phyloP scores from a whole-genome alignment of 2,329 filamentous ascomycete species.

The Hypoxylon sp. region DNA sequence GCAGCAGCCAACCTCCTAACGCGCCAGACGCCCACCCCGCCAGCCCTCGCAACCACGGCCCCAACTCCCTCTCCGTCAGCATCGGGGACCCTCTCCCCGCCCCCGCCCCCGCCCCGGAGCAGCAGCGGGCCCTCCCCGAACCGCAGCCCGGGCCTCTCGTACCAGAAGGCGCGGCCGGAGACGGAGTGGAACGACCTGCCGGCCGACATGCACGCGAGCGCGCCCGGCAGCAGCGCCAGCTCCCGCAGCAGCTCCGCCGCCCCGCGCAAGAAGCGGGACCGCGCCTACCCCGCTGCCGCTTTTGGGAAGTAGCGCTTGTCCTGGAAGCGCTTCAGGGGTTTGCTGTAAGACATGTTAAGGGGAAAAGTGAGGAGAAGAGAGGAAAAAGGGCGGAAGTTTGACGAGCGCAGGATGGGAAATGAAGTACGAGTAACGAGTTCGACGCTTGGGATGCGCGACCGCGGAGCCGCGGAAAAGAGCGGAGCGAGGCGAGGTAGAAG shows the following conservation, averaged over 20 bases:
- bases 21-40: constrained; percentile 11
- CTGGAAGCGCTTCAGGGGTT: not conserved
- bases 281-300: constrained; percentile 72
- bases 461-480: not conserved
- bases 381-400: too few relatives aligned
- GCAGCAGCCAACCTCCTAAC: constrained; percentile 49
- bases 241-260: constrained; percentile 68
- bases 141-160: constrained; percentile 59
- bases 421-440: constrained; percentile 6
- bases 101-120: constrained; percentile 29
- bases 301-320: constrained; percentile 60
- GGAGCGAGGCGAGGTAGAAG: not conserved
- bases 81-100: constrained; percentile 17
- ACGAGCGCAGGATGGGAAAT: not conserved
- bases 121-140: constrained; percentile 34
- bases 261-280: constrained; percentile 68
- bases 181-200: constrained; percentile 76
- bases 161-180: constrained; percentile 69
- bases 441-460: not conserved
- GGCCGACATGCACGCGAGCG: constrained; percentile 63
- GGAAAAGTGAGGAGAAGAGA: not conserved
- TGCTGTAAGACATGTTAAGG: not conserved
- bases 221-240: constrained; percentile 58
- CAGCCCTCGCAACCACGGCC: not conserved
- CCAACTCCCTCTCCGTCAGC: constrained; percentile 5